phyloP scores from a whole-genome alignment of 2,329 filamentous ascomycete species.

The Lachnellula willkommii region DNA sequence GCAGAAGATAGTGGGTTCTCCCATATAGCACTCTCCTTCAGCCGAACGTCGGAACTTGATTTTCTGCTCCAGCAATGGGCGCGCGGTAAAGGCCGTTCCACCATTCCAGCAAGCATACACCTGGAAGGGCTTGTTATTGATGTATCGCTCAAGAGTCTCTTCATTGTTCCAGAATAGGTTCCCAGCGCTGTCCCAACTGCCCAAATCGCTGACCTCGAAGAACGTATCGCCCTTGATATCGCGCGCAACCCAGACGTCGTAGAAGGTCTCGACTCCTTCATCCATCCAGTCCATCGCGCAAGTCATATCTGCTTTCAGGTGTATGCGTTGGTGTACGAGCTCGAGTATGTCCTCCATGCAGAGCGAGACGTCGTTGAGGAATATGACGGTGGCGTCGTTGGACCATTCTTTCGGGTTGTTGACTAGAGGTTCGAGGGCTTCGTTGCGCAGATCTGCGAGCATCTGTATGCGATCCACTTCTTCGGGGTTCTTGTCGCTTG shows the following conservation, averaged over 20 bases:
- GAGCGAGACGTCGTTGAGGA: constrained; percentile 49
- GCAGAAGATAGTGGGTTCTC: constrained; percentile 51
- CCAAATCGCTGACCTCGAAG: constrained; percentile 46
- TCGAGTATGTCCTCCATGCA: constrained; percentile 55
- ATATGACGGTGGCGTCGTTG: constrained; percentile 42
- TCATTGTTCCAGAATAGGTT: constrained; percentile 50
- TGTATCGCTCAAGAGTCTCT: constrained; percentile 32
- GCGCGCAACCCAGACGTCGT: constrained; percentile 53
- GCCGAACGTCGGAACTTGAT: constrained; percentile 41
- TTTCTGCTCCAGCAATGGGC: constrained; percentile 40
- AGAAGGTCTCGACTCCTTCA: constrained; percentile 42
- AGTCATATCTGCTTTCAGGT: constrained; percentile 48
- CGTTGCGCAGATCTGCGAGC: constrained; percentile 48
- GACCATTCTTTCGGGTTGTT: constrained; percentile 22
- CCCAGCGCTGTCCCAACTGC: constrained; percentile 43
- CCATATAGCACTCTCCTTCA: constrained; percentile 46
- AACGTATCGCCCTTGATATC: constrained; percentile 49
- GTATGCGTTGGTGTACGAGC: constrained; percentile 43
- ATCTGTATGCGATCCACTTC: constrained; percentile 40
- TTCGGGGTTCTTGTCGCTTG: constrained; percentile 41
- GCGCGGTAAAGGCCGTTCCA: constrained; percentile 43
- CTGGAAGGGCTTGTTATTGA: constrained; percentile 45
- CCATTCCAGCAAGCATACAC: constrained; percentile 60
- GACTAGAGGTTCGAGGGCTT: constrained; percentile 45
- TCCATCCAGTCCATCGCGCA: constrained; percentile 57